Percentiles rank a stretch among this genome's conserved stretches.
Conservation (phyloP, 345 rosid species). For the Theobroma cacao region DNA sequence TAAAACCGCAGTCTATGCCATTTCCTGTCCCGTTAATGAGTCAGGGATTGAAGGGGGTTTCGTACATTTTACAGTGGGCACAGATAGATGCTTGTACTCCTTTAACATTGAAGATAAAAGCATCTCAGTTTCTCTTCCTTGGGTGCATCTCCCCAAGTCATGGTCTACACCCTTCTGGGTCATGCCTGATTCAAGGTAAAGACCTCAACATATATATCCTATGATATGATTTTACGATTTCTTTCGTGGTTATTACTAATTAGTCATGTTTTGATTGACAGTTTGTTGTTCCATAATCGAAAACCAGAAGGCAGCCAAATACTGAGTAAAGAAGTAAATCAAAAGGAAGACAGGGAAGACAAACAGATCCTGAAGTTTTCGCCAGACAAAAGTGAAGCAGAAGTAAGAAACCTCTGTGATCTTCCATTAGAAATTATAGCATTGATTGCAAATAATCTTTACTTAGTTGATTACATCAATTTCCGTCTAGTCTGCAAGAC, state of each 20-base stretch:
- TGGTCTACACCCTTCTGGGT: too few species aligned
- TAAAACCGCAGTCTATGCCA: background rate
- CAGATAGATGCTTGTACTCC: background rate
- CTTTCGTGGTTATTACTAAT: too few species aligned
- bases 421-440: background rate
- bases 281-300: too few species aligned
- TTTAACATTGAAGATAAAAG: background rate
- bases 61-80: background rate
- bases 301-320: background rate
- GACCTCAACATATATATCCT: too few species aligned
- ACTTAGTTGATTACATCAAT: background rate
- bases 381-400: background rate
- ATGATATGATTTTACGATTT: too few species aligned
- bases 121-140: background rate
- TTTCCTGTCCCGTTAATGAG: background rate
- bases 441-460: background rate
- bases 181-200: background rate
- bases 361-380: too few species aligned
- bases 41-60: background rate
- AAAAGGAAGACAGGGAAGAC: background rate
- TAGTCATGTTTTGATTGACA: background rate
- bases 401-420: background rate
- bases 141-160: too few species aligned
- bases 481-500: background rate
- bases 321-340: background rate